Conservation (phyloP, 306 rosid species). For the Oemleria cerasiformis region DNA sequence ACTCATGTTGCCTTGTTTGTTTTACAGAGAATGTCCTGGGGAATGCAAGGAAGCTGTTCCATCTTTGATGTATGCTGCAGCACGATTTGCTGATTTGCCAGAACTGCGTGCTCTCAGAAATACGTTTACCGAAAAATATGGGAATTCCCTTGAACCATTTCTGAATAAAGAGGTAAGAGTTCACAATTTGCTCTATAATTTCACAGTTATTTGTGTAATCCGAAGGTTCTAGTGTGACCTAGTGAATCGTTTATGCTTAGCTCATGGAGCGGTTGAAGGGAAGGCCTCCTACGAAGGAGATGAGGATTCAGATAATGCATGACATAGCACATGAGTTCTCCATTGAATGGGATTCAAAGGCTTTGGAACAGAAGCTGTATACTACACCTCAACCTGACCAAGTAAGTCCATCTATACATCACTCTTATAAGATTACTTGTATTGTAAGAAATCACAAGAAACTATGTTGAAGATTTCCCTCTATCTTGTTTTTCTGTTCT, state of each 20-base stretch:
- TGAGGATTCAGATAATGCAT: conserved; percentile 56
- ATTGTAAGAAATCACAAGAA: neutral
- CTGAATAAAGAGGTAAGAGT: conserved; percentile 56
- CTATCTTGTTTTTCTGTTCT: neutral
- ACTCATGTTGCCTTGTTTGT: conserved; percentile 3
- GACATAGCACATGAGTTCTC: conserved; percentile 65
- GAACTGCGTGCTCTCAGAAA: conserved; percentile 68
- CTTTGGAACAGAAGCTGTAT: conserved; percentile 47
- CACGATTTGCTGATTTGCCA: conserved; percentile 68
- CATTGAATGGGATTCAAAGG: conserved; percentile 62
- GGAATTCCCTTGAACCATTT: conserved; percentile 47
- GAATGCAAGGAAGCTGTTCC: conserved; percentile 84
- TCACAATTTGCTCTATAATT: neutral
- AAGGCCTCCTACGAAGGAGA: conserved; percentile 45
- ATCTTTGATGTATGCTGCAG: conserved; percentile 72
- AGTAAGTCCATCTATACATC: conserved; percentile 34
- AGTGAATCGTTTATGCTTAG: conserved; percentile 32
- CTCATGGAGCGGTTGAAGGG: conserved; percentile 49
- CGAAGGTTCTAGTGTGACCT: neutral
- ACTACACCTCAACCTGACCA: conserved; percentile 29
- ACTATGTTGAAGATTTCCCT: neutral
- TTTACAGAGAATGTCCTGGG: conserved; percentile 71
- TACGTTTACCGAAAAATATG: conserved; percentile 49
- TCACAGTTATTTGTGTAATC: neutral
- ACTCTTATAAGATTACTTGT: neutral